Base-by-base conservation (phyloP, 169 alveolate genomes). In the Plasmodium blacklocki region DNA sequence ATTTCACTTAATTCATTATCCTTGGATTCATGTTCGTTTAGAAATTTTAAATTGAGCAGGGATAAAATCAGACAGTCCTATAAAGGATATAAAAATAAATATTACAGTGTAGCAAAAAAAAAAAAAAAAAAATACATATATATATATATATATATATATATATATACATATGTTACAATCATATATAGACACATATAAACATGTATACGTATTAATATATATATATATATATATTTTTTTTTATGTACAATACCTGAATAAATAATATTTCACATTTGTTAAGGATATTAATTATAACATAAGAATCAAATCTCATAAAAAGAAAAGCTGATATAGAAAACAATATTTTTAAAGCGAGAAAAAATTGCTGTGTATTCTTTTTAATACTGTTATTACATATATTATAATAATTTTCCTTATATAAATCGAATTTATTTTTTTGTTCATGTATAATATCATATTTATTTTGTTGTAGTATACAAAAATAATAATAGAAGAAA, bases 61-160 rank as follows among this genome's bases (percentile, higher is more conserved):
- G 74, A 39, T n/a, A 47, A 32, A 18, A 83, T 68, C 47, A 83
- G 26, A 52, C 91, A 83, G 39, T 83, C 91, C 91, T 83, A 29
- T 23, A 1, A 47, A 21, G 47, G 49, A 15, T 49, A 5, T 14
- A 52, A 26, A 21, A 3, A n/a, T 29, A 73, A 7, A 15, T 32
- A 23, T 14, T 26, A 66, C 29, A 47, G 32, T 29, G 18, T 26
- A 11, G 32, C 19, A 39, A 32, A 32, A n/a, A 6, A 9, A 52
- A 26, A 12, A 52, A 11, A 26, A 23, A 43, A 8, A 8, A 26
- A 49, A 26, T 26, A 26, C 3, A 26, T 2, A 26, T 26, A 26
- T 26, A 26, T 2, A 26, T 26, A 26, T 26, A 26, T 26, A 26
- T 26, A 26, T 26, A 26, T 26, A 23, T 23, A 23, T 23, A 23